Evolutionary conservation across 495 filamentous ascomycete species (phyloP).

Genomic region (Polyplosphaeria fusca): DNA sequence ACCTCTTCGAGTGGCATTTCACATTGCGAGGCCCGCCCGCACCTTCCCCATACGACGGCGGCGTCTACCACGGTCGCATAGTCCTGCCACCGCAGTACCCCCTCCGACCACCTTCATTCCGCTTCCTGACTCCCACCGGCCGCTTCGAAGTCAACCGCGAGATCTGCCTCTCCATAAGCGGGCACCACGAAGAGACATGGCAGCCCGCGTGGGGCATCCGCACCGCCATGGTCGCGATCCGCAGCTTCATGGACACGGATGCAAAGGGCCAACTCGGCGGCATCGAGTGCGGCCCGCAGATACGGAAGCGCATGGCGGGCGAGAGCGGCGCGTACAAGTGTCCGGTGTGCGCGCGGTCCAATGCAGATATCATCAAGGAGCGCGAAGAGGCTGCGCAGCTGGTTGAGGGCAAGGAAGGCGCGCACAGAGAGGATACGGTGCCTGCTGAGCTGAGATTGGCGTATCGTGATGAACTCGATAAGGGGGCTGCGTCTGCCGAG

Average conservation of each 20-base stretch:
- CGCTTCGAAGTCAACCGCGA: constrained; percentile 96
- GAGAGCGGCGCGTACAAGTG: constrained; percentile 63
- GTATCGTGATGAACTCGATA: constrained; percentile 45
- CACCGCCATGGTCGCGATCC: constrained; percentile 67
- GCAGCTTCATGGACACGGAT: constrained; percentile 73
- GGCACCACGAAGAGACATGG: constrained; percentile 97
- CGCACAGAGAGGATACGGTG: constrained; percentile 40
- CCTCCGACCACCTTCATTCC: constrained; percentile 83
- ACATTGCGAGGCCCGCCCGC: constrained; percentile 85
- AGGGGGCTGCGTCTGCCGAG: constrained; percentile 38
- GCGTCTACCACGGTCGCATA: constrained; percentile 95
- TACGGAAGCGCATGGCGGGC: constrained; percentile 62
- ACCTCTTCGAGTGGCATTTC: constrained; percentile 99
- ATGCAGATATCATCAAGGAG: constrained; percentile 66
- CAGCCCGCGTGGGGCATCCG: constrained; percentile 96
- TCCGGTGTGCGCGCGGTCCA: constrained; percentile 60
- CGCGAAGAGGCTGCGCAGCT: constrained; percentile 35
- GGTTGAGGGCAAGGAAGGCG: constrained; percentile 40
- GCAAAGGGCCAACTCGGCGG: constrained; percentile 81
- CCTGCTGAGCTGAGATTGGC: constrained; percentile 50
- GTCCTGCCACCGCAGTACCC: constrained; percentile 85
- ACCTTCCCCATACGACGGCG: constrained; percentile 70
- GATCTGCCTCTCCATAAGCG: constrained; percentile 89
- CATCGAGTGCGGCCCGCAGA: constrained; percentile 64
- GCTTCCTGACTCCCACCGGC: constrained; percentile 87